Conservation (phyloP, 257 asterid species). For the Solanum piurae region DNA sequence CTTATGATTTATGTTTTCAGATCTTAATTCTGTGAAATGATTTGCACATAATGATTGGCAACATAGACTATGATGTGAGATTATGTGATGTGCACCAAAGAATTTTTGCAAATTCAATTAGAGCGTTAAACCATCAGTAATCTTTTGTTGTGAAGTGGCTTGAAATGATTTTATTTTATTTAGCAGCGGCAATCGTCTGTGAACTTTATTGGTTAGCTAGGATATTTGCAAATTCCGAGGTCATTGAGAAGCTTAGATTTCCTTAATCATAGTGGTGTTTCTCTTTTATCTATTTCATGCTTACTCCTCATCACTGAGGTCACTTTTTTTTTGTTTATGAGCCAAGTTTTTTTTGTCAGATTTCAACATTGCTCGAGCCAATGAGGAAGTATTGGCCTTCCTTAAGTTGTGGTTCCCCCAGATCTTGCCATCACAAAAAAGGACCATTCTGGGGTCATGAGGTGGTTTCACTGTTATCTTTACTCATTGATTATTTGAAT, state of each 20-base stretch:
- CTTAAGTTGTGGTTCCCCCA: conserved; percentile 47
- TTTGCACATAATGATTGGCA: background rate
- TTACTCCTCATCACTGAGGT: background rate
- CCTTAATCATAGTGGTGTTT: background rate
- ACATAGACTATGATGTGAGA: background rate
- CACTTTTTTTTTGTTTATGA: background rate
- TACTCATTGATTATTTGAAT: conserved; percentile 1
- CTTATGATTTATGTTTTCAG: background rate
- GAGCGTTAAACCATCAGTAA: background rate
- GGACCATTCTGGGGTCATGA: conserved; percentile 95
- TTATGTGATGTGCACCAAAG: background rate
- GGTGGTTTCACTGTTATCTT: conserved; percentile 28
- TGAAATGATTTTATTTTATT: background rate
- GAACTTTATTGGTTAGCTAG: background rate
- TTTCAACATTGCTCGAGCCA: conserved; percentile 45
- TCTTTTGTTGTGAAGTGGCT: background rate
- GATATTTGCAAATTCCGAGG: background rate
- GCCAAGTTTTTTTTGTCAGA: conserved; percentile 13
- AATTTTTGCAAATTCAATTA: background rate
- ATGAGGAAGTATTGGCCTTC: conserved; percentile 78
- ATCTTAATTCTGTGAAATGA: background rate
- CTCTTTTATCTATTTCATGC: background rate
- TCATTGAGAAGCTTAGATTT: background rate
- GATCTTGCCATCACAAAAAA: conserved; percentile 64
- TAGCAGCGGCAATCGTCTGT: background rate